Base-by-base conservation (phyloP, 1,284 basidiomycete species). In the Tranzscheliella williamsii region DNA sequence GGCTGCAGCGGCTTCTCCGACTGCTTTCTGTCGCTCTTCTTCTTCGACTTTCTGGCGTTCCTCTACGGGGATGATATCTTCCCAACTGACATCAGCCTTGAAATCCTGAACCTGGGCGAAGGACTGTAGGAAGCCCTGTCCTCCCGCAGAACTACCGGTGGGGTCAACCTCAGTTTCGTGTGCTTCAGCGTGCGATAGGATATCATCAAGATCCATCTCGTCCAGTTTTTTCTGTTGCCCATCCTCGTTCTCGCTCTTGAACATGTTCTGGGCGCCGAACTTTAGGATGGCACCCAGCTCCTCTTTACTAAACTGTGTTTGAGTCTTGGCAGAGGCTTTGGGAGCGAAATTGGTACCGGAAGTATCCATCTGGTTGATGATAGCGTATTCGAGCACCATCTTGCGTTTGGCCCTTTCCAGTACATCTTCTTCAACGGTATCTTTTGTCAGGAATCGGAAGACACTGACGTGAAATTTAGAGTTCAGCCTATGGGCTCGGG, bases 351-450 rank as follows among this genome's bases (percentile, higher is more conserved):
- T 91, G 37, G 90, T 90, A 64, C 96, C 95, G 27, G 92, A 93
- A 23, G 95, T 99, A 81, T 99, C 95, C 87, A 98, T 96, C 81
- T 98, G 94, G 80, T 96, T 94, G 82, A 99, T 97, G 81, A 99
- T 97, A 41, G 94, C 95, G 82, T 98, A 97, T 79, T 99, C 95
- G 66, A 99, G 82, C 45, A 98, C 91, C 94, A 98, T 98, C 83
- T 98, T 98, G 81, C 93, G 89, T 84, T 95, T 94, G 16, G 95
- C 95, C 33, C 93, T 85, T 80, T 99, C 94, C 31, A 99, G 84
- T 20, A 98, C 90, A 73, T 98, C 94, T 80, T 98, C 95, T 79
- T 98, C 95, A 83, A 98, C 93, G 13, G 94, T 98, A 76, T 96
- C 94, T 81, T 98, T 97, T 75, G 91, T 94, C 73, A 99, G 91